Conservation (phyloP, 2,329 filamentous ascomycete genomes). For the Gyromitra esculenta region DNA sequence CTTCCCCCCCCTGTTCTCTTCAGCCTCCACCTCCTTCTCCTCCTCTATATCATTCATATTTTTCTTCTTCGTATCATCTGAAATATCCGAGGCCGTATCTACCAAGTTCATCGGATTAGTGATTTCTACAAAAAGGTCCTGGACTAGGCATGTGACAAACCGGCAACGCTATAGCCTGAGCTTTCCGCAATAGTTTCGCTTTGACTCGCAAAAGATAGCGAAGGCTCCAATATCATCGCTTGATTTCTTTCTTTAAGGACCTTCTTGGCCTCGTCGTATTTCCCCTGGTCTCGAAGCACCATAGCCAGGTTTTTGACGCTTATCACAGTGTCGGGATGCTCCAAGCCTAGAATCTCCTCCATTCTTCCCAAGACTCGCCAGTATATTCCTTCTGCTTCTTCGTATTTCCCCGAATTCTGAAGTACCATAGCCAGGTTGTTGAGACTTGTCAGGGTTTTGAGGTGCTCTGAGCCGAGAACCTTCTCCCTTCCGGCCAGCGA, state of each 20-base stretch:
- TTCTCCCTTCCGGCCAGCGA: constrained; percentile 3
- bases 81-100: too few species aligned
- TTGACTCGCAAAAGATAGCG: too few species aligned
- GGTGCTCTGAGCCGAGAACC: constrained; percentile 33
- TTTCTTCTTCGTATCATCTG: too few species aligned
- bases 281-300: constrained; percentile 54
- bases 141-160: too few species aligned
- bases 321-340: constrained; percentile 17
- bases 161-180: too few species aligned
- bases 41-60: too few species aligned
- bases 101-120: too few species aligned
- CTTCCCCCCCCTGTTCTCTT: too few species aligned
- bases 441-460: constrained; percentile 54
- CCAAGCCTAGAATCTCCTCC: constrained; percentile 19
- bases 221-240: too few species aligned
- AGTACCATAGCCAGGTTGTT: constrained; percentile 55
- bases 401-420: constrained; percentile 55
- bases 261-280: constrained; percentile 57
- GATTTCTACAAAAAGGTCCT: too few species aligned
- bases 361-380: constrained; percentile 36
- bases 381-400: constrained; percentile 58
- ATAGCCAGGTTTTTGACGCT: constrained; percentile 55
- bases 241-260: constrained; percentile 32
- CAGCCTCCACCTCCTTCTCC: too few species aligned
- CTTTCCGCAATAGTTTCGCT: too few species aligned